These are phyloP conservation scores for Cicer cuneatum DNA, from an alignment of 306 rosid genomes.

Conservation along the genomic window DNA sequence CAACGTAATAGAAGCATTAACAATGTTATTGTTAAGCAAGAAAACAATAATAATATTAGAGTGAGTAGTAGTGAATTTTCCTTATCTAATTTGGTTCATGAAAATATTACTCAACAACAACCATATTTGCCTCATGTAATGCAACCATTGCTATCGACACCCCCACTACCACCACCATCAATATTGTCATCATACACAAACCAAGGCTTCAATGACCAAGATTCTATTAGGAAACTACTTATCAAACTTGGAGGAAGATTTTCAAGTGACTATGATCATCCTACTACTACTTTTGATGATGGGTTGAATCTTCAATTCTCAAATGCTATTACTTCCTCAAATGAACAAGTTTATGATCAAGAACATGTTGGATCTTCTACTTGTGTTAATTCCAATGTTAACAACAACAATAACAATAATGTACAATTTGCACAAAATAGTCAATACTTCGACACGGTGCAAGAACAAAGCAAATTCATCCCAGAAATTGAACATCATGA, in stretches of 20 bases:
- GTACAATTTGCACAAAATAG: constrained; percentile 44
- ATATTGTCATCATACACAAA: constrained; percentile 40
- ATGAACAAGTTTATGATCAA: constrained; percentile 32
- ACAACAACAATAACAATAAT: no score
- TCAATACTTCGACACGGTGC: constrained; percentile 46
- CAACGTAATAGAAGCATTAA: constrained; percentile 51
- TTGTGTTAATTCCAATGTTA: constrained; percentile 18
- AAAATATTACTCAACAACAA: constrained; percentile 44
- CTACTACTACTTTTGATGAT: constrained; percentile 38
- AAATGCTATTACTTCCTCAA: constrained; percentile 19
- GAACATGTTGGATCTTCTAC: constrained; percentile 48
- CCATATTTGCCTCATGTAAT: constrained; percentile 65
- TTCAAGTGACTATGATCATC: constrained; percentile 48
- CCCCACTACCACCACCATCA: constrained; percentile 29
- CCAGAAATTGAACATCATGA: constrained; percentile 38
- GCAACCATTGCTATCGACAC: constrained; percentile 49
- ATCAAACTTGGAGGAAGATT: constrained; percentile 78
- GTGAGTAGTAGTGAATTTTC: constrained; percentile 43
- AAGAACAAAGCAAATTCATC: constrained; percentile 53
- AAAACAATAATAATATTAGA: constrained; percentile 28
- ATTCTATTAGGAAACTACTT: constrained; percentile 67
- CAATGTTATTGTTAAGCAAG: constrained; percentile 46
- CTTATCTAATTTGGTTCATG: constrained; percentile 38
- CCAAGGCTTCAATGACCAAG: constrained; percentile 58
- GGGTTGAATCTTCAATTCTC: constrained; percentile 48